Evolutionary conservation across 1,284 basidiomycete species (phyloP), one percentile per base, ranked within the genome.

Genomic region (Heterobasidion occidentale): DNA sequence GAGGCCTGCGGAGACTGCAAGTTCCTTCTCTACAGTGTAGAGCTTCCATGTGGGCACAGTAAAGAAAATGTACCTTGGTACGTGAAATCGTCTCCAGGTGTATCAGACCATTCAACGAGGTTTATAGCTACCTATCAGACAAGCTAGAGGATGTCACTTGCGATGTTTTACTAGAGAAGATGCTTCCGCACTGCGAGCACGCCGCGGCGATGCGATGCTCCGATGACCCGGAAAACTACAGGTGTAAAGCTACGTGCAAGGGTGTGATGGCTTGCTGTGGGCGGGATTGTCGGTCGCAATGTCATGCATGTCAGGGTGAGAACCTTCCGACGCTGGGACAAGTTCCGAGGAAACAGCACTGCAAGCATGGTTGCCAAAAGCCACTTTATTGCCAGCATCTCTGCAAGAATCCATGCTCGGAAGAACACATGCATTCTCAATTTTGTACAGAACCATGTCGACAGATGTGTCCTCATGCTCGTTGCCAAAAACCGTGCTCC

Each of bases 1-100:
- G 71, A 73, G 0, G 54, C 70, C 1, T 88, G 87, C 59, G 84
- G 82, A 2, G 60, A 74, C 17, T 90, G 88, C 65, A 51, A 45
- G 11, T 79, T 84, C 60, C 71, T 71, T 2, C 59, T 82, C 4
- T 61, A 68, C 5, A 66, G 76, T 7, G 75, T 88, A 7, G 38
- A 60, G 35, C 71, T 90, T 19, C 81, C 84, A 0, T 90, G 88
- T 59, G 83, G 83, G 1, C 88, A 90, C 65, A 54, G 62, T 17
- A 72, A 70, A 17, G 14, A 63, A 9, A 66, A 67, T 0, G 72
- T 87, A 17, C 68, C 72, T 36, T 90, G 87, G 87, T 86, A 64
- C 56, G 78, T 67, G 3, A 27, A 27, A 27, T 27, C 3, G 27
- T 27, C 27, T 27, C 27, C 27, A 27, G 27, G 27, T 27, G 1